Base-by-base conservation (phyloP, 305 asterid genomes). In the Ilex paraguariensis region DNA sequence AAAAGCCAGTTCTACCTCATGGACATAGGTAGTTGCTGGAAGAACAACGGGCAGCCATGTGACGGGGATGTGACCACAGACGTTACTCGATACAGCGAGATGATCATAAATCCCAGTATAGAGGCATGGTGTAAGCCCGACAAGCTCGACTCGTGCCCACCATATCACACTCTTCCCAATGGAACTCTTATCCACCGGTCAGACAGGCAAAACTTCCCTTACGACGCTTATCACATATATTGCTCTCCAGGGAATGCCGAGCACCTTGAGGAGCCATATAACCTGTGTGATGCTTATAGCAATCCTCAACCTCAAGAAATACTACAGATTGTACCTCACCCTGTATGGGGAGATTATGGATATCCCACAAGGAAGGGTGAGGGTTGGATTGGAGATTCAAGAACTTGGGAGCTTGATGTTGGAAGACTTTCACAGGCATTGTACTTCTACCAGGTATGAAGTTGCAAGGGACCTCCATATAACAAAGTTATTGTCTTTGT, bases 241-340 rank as follows among this genome's bases (percentile, higher is more conserved):
- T 52, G 56, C 10, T 10, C 30, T 21, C 56, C 56, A 3, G 56
- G 56, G 0, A 52, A 52, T 52, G 56, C 56, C 30, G 5, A 13
- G 10, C 28, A 52, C 30, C 30, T 15, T 10, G 10, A 52, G 4
- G 30, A 10, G 10, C 56, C 56, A 10, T 52, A 52, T 14, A 52
- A 14, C 30, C 14, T 14, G 2, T 52, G 56, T 10, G 56, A 52
- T 52, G 3, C 56, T 6, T 52, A 52, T 3, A 52, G 56, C 31
- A 52, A 52, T 52, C 56, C 56, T 52, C 56, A 52, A 7, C n/a
- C 56, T 14, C 56, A 52, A 52, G 56, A 52, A 10, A 7, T 52
- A 0, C 5, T 52, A 4, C 56, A 52, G 32, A 7, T 52, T 7
- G 14, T 52, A 14, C 56, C 56, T 17, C 56, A 52, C 10, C 56